Base-by-base conservation (phyloP, 1,139 yeast species). In the Arxiozyma slooffiae region DNA sequence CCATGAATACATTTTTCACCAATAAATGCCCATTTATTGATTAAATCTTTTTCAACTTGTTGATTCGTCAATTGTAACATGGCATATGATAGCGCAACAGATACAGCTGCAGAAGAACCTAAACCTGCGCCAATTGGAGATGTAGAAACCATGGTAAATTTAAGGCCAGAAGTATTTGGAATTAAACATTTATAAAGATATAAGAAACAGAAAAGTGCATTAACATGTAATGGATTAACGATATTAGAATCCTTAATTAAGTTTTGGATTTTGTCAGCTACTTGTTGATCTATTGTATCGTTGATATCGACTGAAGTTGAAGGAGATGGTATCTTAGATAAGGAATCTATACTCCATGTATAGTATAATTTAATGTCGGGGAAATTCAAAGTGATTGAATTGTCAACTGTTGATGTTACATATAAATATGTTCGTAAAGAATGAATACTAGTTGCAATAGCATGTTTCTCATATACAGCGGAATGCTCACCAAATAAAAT, bases 1-100 rank as follows among this genome's bases (percentile, higher is more conserved):
- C 98, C 98, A 64, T 92, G 97, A 61, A 89, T 86, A 66, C 97
- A 88, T 62, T 85, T 85, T 67, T 92, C 99, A 40, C 97, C 97
- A 71, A 90, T 75, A 56, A 85, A 83, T 0, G 97, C 83, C 96
- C 97, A 90, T 7, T 74, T 69, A 60, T 92, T 92, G 54, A 92
- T 81, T 58, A 81, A 77, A 9, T 76, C 73, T 41, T 84, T 75
- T 5, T 11, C 38, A 7, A 41, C 20, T 14, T 16, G 17, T n/a
- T 11, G 24, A 7, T 9, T 23, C 7, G n/a, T 9, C 30, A 86
- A 68, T 34, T 75, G 66, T 6, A 87, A 74, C 64, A 92, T 71
- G 0, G 95, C 92, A 11, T 94, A 73, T 0, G 96, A 79, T 42
- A 92, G 67, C 63, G 95, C 84, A 14, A 92, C 98, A 0, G 95